A percentile compares a stretch with the other conserved stretches of the same genome.
These are phyloP conservation scores for Grosmannia penicillata DNA, from an alignment of 2,329 filamentous ascomycete species.

Conservation along the genomic window DNA sequence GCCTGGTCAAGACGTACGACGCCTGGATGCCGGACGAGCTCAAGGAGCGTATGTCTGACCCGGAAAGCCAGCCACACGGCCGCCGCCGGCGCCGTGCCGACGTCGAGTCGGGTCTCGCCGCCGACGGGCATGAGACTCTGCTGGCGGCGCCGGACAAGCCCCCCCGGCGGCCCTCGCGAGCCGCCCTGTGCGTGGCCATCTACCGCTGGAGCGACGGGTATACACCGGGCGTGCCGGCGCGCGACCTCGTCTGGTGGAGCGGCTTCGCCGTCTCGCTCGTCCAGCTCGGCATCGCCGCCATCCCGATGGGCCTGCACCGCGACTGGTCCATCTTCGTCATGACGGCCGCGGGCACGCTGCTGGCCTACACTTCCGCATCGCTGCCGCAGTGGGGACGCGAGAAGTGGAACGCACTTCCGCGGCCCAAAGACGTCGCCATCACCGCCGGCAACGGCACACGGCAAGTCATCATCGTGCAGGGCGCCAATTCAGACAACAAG, in stretches of 20 bases:
- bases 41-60: too few species aligned
- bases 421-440: slow-evolving; percentile 12
- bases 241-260: not conserved
- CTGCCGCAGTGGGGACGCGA: slow-evolving; percentile 27
- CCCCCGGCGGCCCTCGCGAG: too few species aligned
- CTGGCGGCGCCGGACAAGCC: too few species aligned
- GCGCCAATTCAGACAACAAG: slow-evolving; percentile 13
- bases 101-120: too few species aligned
- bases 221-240: too few species aligned
- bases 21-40: too few species aligned
- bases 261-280: slow-evolving; percentile 14
- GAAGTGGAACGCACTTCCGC: slow-evolving; percentile 24
- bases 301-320: slow-evolving; percentile 16
- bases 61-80: too few species aligned
- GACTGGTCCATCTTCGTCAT: slow-evolving; percentile 26
- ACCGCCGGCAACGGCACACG: slow-evolving; percentile 20
- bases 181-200: too few species aligned
- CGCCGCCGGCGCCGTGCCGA: too few species aligned
- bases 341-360: slow-evolving; percentile 20
- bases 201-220: too few species aligned
- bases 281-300: slow-evolving; percentile 20
- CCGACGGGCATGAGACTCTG: too few species aligned
- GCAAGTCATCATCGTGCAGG: slow-evolving; percentile 23
- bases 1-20: too few species aligned
- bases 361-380: slow-evolving; percentile 19